Evolutionary conservation across 768 basidiomycete species (phyloP).

Genomic region (Rhizopogon sp.): DNA sequence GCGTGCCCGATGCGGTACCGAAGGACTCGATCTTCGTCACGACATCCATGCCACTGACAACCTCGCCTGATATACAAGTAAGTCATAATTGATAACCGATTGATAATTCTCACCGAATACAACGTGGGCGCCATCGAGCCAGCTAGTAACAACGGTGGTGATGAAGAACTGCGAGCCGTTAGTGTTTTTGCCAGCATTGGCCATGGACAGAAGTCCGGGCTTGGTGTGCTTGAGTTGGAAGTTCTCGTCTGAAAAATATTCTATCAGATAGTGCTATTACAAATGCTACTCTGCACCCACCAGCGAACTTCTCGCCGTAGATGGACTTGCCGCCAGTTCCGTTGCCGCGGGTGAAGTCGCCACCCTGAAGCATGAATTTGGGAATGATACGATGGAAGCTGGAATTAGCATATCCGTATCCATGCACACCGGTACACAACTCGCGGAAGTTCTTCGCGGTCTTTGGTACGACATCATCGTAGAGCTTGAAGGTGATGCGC

Average conservation of each 20-base stretch:
- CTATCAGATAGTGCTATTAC: slow-evolving; percentile 6
- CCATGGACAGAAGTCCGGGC: slow-evolving; percentile 69
- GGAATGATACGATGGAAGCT: slow-evolving; percentile 83
- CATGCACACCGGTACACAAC: slow-evolving; percentile 70
- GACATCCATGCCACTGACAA: slow-evolving; percentile 58
- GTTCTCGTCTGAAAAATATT: slow-evolving; percentile 70
- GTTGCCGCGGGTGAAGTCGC: slow-evolving; percentile 69
- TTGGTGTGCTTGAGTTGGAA: slow-evolving; percentile 71
- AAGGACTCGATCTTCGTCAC: slow-evolving; percentile 40
- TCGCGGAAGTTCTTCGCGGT: slow-evolving; percentile 87
- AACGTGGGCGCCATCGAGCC: slow-evolving; percentile 82
- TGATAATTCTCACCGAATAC: slow-evolving; percentile 63
- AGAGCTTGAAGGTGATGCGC: slow-evolving; percentile 81
- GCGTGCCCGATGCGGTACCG: slow-evolving; percentile 36
- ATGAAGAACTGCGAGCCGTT: slow-evolving; percentile 93
- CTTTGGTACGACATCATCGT: slow-evolving; percentile 69
- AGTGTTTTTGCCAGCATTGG: slow-evolving; percentile 77
- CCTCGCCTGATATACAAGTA: slow-evolving; percentile 41
- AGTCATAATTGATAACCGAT: background rate
- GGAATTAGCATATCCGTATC: slow-evolving; percentile 66
- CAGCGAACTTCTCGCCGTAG: slow-evolving; percentile 63
- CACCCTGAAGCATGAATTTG: slow-evolving; percentile 86
- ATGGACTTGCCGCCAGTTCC: slow-evolving; percentile 83
- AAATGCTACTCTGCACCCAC: slow-evolving; percentile 28
- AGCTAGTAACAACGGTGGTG: slow-evolving; percentile 70